Evolutionary conservation across 768 basidiomycete species (phyloP).

Genomic region (Termitomyces bulborhizus): DNA sequence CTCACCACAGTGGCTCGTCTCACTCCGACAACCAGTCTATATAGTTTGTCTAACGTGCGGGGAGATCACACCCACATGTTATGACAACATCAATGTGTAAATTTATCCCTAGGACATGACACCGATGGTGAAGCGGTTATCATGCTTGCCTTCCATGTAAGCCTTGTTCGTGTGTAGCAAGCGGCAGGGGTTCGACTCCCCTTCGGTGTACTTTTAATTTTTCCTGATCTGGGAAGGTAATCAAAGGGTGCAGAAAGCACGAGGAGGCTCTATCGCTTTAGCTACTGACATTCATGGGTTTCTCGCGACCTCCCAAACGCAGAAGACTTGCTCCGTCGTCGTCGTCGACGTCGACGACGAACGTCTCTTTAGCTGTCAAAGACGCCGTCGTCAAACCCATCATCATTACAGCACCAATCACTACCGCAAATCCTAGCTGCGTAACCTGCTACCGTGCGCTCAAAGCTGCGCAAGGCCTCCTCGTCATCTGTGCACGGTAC

Average conservation of each 20-base stretch:
- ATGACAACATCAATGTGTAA: too few relatives aligned
- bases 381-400: background rate
- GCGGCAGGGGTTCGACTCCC: constrained; percentile 78
- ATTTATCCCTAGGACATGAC: background rate
- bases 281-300: constrained; percentile 7
- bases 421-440: constrained; percentile 12
- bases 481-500: constrained; percentile 22
- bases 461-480: constrained; percentile 15
- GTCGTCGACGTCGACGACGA: background rate
- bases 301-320: constrained; percentile 22
- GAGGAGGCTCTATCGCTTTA: constrained; percentile 5
- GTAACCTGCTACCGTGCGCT: constrained; percentile 23
- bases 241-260: background rate
- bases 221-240: background rate
- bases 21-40: too few relatives aligned
- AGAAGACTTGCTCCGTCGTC: constrained; percentile 15
- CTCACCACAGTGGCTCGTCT: too few relatives aligned
- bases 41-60: too few relatives aligned
- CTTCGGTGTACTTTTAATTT: constrained; percentile 41
- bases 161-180: constrained; percentile 26
- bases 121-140: constrained; percentile 86
- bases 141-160: constrained; percentile 80
- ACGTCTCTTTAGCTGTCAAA: background rate
- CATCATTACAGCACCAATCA: background rate
- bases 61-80: too few relatives aligned